These are phyloP conservation scores for Phaffomyces thermotolerans DNA, from an alignment of 805 yeast genomes.

Conservation along the genomic window DNA sequence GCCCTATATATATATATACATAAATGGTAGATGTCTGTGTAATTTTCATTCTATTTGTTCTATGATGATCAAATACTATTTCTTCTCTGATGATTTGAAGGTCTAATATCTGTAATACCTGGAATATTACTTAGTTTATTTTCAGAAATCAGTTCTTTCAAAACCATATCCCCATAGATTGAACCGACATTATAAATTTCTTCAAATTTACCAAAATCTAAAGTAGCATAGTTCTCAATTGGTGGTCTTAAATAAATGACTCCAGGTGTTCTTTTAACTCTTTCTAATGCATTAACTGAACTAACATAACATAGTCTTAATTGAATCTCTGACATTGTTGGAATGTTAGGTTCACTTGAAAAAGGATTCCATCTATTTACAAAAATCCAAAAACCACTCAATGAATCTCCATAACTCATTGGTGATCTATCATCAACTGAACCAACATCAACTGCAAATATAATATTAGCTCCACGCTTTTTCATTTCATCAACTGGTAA, in stretches of 20 bases:
- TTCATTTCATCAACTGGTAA: slow-evolving; percentile 91
- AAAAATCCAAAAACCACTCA: slow-evolving; percentile 89
- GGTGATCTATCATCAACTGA: slow-evolving; percentile 89
- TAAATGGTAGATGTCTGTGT: neutral
- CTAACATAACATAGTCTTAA: slow-evolving; percentile 90
- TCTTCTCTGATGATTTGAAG: slow-evolving; percentile 40
- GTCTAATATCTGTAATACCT: slow-evolving; percentile 35
- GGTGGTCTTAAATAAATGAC: slow-evolving; percentile 91
- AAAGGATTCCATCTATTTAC: slow-evolving; percentile 86
- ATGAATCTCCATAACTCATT: slow-evolving; percentile 84
- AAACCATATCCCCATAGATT: slow-evolving; percentile 54
- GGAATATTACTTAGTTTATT: slow-evolving; percentile 58
- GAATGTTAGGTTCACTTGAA: slow-evolving; percentile 79
- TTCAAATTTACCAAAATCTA: slow-evolving; percentile 87
- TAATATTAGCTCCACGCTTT: slow-evolving; percentile 73
- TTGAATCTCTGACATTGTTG: slow-evolving; percentile 93
- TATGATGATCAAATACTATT: slow-evolving; percentile 44
- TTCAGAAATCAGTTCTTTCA: slow-evolving; percentile 44
- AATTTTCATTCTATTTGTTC: neutral
- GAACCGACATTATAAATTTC: slow-evolving; percentile 81
- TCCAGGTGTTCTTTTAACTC: slow-evolving; percentile 78
- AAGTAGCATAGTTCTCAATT: slow-evolving; percentile 81
- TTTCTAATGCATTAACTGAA: slow-evolving; percentile 86
- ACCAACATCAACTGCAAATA: slow-evolving; percentile 94
- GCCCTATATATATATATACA: too few species aligned